Percentiles rank a stretch among this genome's conserved stretches.
These are phyloP conservation scores for Rutstroemia sydowiana DNA, from an alignment of 2,329 filamentous ascomycete species.

Conservation along the genomic window DNA sequence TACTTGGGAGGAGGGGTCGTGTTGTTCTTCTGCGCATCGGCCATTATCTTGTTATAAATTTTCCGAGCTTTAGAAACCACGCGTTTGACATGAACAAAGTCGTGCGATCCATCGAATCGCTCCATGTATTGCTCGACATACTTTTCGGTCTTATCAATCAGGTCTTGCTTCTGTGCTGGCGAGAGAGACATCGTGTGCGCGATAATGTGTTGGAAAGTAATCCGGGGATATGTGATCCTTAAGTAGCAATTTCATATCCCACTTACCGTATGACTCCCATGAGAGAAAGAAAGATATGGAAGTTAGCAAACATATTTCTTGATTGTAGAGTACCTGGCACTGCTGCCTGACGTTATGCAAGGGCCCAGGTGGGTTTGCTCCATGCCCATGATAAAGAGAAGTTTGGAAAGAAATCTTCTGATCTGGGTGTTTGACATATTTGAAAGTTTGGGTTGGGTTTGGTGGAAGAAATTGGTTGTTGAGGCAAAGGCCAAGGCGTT, in stretches of 20 bases:
- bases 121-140: constrained; percentile 66
- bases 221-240: neutral
- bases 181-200: neutral
- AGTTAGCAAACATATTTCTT: neutral
- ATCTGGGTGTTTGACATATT: too few species aligned
- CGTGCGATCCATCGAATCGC: constrained; percentile 74
- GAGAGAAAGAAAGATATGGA: too few species aligned
- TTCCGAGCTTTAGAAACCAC: constrained; percentile 59
- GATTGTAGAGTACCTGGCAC: too few species aligned
- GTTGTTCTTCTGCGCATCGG: neutral
- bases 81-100: constrained; percentile 75
- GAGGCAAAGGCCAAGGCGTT: too few species aligned
- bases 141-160: constrained; percentile 46
- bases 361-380: too few species aligned
- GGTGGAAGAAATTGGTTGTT: too few species aligned
- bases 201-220: too few species aligned
- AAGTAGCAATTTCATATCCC: neutral
- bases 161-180: too few species aligned
- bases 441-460: too few species aligned
- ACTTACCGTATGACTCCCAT: constrained; percentile 1
- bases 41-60: constrained; percentile 31
- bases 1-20: constrained; percentile 38
- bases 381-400: too few species aligned
- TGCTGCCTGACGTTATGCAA: too few species aligned
- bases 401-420: too few species aligned